Percentiles rank a stretch among this genome's conserved stretches.
Evolutionary conservation across 176 grass and related monocot species (phyloP).

Genomic region (Carex cristatella): DNA sequence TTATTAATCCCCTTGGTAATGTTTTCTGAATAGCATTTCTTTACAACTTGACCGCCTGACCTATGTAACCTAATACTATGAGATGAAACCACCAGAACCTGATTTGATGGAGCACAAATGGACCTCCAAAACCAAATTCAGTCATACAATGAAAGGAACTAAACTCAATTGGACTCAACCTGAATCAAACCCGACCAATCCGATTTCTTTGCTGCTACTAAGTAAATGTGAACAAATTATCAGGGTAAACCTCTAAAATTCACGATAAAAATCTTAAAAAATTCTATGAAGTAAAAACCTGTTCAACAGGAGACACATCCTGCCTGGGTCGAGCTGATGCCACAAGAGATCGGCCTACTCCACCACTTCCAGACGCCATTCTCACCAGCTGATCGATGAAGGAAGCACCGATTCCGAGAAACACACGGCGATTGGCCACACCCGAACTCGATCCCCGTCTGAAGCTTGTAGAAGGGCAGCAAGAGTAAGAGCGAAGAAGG

Average conservation of each 20-base stretch:
- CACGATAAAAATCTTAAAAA: not conserved
- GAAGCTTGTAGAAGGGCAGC: slow-evolving; percentile 13
- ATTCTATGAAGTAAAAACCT: slow-evolving; percentile 34
- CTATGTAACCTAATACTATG: not conserved
- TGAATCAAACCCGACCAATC: not conserved
- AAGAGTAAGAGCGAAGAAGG: not conserved
- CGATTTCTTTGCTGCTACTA: not conserved
- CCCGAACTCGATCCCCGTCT: not conserved
- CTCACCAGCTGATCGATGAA: slow-evolving; percentile 44
- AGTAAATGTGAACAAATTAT: not conserved
- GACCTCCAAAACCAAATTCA: not conserved
- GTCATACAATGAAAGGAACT: not conserved
- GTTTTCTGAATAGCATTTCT: not conserved
- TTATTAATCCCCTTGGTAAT: not conserved
- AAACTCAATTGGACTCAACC: not conserved
- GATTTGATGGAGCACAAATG: not conserved
- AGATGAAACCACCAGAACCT: not conserved
- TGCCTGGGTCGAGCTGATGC: slow-evolving; percentile 57
- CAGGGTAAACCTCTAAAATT: not conserved
- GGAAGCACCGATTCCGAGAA: slow-evolving; percentile 53
- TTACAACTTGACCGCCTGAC: not conserved
- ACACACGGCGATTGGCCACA: slow-evolving; percentile 47
- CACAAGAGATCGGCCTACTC: slow-evolving; percentile 42
- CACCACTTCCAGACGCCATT: slow-evolving; percentile 56
- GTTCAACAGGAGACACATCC: slow-evolving; percentile 72